Evolutionary conservation across 2,329 filamentous ascomycete genomes (phyloP).

Genomic region (Fusarium paranaense): DNA sequence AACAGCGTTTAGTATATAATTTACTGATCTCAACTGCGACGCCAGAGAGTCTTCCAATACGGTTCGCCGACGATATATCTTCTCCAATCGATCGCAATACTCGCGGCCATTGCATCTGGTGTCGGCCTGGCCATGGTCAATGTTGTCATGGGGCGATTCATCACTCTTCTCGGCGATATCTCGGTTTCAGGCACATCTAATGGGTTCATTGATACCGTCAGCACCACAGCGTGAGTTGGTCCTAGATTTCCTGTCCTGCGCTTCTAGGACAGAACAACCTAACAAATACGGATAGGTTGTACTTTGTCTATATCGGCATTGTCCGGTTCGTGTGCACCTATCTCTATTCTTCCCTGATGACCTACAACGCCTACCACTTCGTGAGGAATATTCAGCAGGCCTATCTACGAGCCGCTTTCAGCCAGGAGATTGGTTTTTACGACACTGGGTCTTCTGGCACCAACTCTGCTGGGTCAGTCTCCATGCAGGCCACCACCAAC

Average conservation of each 20-base stretch:
- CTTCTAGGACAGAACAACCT: background rate
- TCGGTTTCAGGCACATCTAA: background rate
- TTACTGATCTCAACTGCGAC: background rate
- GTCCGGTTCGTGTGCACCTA: background rate
- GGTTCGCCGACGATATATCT: background rate
- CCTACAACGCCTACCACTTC: background rate
- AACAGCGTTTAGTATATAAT: background rate
- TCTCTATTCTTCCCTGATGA: background rate
- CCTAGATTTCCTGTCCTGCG: fast-evolving
- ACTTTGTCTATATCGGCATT: background rate
- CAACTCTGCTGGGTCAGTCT: background rate
- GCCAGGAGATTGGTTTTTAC: background rate
- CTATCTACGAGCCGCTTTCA: background rate
- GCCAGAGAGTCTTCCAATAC: background rate
- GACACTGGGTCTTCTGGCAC: background rate
- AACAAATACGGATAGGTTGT: background rate
- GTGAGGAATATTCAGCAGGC: background rate
- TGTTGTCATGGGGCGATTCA: background rate
- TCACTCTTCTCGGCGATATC: background rate
- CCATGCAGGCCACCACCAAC: background rate
- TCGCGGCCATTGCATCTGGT: background rate
- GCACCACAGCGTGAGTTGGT: background rate
- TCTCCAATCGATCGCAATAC: background rate
- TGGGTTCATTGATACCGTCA: background rate
- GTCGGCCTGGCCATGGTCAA: background rate